These are phyloP conservation scores for Aspergillus sp. DNA, from an alignment of 2,329 filamentous ascomycete species.

Conservation along the genomic window DNA sequence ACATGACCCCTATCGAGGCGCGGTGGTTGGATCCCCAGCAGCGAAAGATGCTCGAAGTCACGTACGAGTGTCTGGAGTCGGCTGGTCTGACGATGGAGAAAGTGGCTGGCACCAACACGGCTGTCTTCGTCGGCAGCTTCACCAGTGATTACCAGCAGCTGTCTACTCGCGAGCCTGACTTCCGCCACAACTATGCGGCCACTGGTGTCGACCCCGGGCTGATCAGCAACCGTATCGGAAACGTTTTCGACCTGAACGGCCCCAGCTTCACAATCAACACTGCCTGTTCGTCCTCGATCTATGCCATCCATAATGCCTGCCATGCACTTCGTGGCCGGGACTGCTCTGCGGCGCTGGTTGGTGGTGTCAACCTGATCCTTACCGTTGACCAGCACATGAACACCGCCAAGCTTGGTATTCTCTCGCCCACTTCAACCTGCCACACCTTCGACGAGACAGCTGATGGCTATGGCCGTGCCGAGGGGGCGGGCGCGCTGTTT, in stretches of 20 bases:
- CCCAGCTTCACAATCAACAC: constrained; percentile 31
- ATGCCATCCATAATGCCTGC: constrained; percentile 41
- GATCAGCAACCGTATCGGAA: constrained; percentile 27
- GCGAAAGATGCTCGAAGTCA: constrained; percentile 23
- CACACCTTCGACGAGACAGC: constrained; percentile 36
- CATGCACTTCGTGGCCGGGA: constrained; percentile 22
- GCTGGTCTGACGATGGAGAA: constrained; percentile 20
- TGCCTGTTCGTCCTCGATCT: constrained; percentile 40
- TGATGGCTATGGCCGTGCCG: constrained; percentile 37
- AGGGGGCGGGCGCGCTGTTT: constrained; percentile 32
- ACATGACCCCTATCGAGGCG: constrained; percentile 14
- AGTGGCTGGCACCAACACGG: constrained; percentile 18
- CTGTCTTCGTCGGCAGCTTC: constrained; percentile 17
- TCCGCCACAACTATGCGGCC: constrained; percentile 7
- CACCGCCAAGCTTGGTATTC: constrained; percentile 30
- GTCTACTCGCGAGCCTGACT: constrained; percentile 12
- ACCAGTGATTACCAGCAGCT: constrained; percentile 19
- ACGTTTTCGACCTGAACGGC: constrained; percentile 40
- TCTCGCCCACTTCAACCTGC: constrained; percentile 35
- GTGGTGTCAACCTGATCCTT: constrained; percentile 24
- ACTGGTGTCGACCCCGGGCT: constrained; percentile 17
- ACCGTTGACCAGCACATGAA: constrained; percentile 19
- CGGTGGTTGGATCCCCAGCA: constrained; percentile 26
- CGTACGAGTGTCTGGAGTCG: constrained; percentile 26
- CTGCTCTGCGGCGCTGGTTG: constrained; percentile 20